Evolutionary conservation across 2,329 filamentous ascomycete species (phyloP), one percentile per base, ranked within the genome.

Genomic region (Calycina herbarum): DNA sequence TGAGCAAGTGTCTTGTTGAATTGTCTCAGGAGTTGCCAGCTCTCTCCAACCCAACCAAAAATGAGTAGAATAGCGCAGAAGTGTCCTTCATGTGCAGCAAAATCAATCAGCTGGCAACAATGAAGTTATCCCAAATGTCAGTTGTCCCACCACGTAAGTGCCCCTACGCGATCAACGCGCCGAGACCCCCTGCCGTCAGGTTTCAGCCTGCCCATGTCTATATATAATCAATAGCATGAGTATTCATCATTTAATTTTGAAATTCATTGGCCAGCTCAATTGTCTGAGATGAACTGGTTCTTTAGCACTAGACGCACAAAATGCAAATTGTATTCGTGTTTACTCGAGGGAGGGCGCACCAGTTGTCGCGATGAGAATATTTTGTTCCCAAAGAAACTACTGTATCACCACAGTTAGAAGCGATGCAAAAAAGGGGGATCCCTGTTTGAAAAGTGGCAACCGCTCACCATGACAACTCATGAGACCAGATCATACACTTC

Each of bases 121-220:
- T 51, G 45, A 51, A 48, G 42, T 38, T 38, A 38, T 38, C 35
- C 35, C 35, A 38, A 4, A 38, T 38, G 35, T 38, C 35, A 11
- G 20, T 11, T 51, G 45, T 51, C 45, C 45, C 45, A 51, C 45
- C 45, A 51, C 45, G 45, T 51, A 11, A 51, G 45, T 51, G n/a
- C 45, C 45, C 45, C 45, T 51, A 51, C 45, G 45, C 45, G 45
- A 51, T 51, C 45, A 24, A 51, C 45, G 45, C 45, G 45, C 45
- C 45, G 45, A 51, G 20, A 45, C 42, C 20, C 45, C 45, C 45
- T 11, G n/a, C 45, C 45, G n/a, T 51, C n/a, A 24, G 45, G 45
- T 51, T 51, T 51, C 45, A 51, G 45, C 45, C 45, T 20, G n/a
- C 45, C 45, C 45, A 51, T 51, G 45, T 51, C n/a, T 38, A 51